These are phyloP conservation scores for Phytophthora pini DNA, from an alignment of 352 stramenopile species.

Conservation along the genomic window DNA sequence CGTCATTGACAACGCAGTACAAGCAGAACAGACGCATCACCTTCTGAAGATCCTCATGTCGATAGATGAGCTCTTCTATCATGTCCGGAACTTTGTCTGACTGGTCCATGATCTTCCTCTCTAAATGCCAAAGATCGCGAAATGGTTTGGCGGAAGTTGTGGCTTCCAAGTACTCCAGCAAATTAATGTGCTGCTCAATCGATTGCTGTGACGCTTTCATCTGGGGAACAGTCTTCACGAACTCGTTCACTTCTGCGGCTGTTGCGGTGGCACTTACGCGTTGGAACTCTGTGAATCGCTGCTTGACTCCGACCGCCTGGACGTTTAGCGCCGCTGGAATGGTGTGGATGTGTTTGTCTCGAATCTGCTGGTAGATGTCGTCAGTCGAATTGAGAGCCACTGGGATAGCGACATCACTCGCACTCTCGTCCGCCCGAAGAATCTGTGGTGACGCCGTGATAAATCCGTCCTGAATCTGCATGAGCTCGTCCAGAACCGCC, in stretches of 20 bases:
- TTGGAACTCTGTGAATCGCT: slow-evolving; percentile 65
- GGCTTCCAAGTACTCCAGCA: slow-evolving; percentile 61
- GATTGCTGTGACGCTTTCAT: slow-evolving; percentile 65
- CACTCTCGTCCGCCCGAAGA: slow-evolving; percentile 43
- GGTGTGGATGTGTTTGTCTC: slow-evolving; percentile 66
- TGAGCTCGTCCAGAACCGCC: slow-evolving; percentile 68
- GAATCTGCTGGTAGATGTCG: slow-evolving; percentile 60
- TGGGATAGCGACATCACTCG: slow-evolving; percentile 32
- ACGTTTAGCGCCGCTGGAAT: slow-evolving; percentile 58
- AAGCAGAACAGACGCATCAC: slow-evolving; percentile 74
- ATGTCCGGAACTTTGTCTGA: slow-evolving; percentile 40
- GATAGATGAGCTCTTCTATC: slow-evolving; percentile 71
- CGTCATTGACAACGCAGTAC: slow-evolving; percentile 60
- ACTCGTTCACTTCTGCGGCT: slow-evolving; percentile 70
- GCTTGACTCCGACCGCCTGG: slow-evolving; percentile 58
- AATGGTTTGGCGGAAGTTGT: slow-evolving; percentile 58
- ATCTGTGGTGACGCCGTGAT: slow-evolving; percentile 45
- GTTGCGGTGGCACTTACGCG: slow-evolving; percentile 46
- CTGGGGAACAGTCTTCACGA: slow-evolving; percentile 68
- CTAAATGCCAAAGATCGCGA: slow-evolving; percentile 67
- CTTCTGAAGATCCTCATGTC: slow-evolving; percentile 54
- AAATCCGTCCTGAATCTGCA: slow-evolving; percentile 71
- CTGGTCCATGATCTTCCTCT: slow-evolving; percentile 72
- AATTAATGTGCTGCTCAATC: slow-evolving; percentile 66
- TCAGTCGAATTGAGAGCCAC: slow-evolving; percentile 72